Base-by-base conservation (phyloP, 1,284 basidiomycete genomes). In the Cerioporus squamosus region DNA sequence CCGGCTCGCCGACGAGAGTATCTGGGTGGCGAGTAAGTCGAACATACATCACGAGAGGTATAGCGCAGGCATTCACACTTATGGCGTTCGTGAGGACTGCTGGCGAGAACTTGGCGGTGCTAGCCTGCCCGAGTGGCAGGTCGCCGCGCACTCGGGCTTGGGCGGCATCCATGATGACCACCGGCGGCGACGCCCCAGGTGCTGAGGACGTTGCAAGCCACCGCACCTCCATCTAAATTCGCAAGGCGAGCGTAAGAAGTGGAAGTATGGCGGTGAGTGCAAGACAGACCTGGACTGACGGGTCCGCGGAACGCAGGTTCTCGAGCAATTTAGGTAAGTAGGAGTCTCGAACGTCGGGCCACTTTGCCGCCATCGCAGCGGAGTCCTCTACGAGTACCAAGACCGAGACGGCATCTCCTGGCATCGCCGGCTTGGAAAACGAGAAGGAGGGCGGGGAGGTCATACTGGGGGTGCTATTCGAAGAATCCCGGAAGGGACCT, bases 311-410 rank as follows among this genome's bases (percentile, higher is more conserved):
- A 62, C 74, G 74, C 61, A 75, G 78, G 43, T 72, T 74, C 44
- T 77, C 75, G 51, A 84, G 75, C 48, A 87, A 71, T n/a, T 72
- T 74, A 15, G 75, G 77, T 29, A 89, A 74, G 68, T 83, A 84
- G 31, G 74, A 78, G 71, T 81, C 78, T 64, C 79, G 75, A 39
- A 88, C 77, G 70, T 84, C 79, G 65, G 77, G 68, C 86, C 87
- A 88, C 42, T 79, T 74, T 18, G 66, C 44, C 24, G 74, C 67
- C 76, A 87, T 82, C 5, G 71, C 68, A 31, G 72, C 71, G 0
- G 86, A 87, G 64, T 87, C 86, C 72, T 89, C 87, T 66, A 89
- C 78, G 60, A 89, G 77, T 61, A 89, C 71, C 48, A 87, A 76
- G 47, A 78, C 77, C 36, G 79, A 77, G 48, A 81, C 73, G 5